phyloP scores from a whole-genome alignment of 192 early-diverging fungal species.

The Rhizoclosmatium globosum region DNA sequence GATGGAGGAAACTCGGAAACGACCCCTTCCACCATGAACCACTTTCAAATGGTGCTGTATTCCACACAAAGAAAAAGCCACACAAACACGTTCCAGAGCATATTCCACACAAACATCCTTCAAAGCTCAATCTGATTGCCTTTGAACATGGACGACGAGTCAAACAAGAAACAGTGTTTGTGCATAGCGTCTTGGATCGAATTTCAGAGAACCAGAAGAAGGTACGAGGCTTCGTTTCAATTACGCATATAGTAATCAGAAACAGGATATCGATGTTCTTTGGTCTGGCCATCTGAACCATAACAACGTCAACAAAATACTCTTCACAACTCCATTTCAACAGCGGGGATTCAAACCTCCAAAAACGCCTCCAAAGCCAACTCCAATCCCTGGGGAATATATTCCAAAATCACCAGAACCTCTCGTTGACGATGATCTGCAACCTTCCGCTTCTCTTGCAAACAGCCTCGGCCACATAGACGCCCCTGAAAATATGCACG shows the following conservation, averaged over 20 bases:
- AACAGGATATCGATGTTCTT: constrained; percentile 40
- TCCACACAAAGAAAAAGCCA: constrained; percentile 5
- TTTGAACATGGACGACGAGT: constrained; percentile 1
- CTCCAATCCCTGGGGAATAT: constrained; percentile 10
- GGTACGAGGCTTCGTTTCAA: constrained; percentile 1
- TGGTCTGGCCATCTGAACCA: constrained; percentile 52
- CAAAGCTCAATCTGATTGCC: constrained; percentile 1
- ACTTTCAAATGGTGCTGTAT: constrained; percentile 16
- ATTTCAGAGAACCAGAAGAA: constrained; percentile 35
- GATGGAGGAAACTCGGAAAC: constrained; percentile 33
- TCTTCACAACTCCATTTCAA: constrained; percentile 14
- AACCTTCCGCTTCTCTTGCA: background rate
- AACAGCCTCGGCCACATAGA: constrained; percentile 27
- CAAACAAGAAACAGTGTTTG: constrained; percentile 30
- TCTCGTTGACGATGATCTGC: background rate
- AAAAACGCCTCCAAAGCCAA: background rate
- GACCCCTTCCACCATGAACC: constrained; percentile 15
- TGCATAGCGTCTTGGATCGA: constrained; percentile 31
- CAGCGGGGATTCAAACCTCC: constrained; percentile 22
- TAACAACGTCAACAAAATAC: constrained; percentile 42
- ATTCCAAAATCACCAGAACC: constrained; percentile 9
- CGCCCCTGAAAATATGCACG: constrained; percentile 36
- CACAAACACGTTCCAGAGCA: constrained; percentile 5
- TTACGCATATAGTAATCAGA: background rate
- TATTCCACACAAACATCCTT: constrained; percentile 25